phyloP scores from a whole-genome alignment of 345 rosid genomes.

The Diplotaxis tenuifolia region DNA sequence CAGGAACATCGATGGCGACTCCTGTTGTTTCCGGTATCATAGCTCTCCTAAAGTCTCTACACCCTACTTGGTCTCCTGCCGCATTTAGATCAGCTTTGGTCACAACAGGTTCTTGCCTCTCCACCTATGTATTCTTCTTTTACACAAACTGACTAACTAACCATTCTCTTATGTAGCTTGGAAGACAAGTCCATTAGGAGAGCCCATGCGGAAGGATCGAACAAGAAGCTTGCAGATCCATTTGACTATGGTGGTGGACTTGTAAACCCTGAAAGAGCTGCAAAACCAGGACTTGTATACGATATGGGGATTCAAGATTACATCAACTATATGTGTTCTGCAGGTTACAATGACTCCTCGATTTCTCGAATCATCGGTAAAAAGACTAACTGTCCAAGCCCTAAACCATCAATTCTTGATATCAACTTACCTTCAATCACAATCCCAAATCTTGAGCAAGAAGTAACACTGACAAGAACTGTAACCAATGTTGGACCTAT shows the following conservation, averaged over 20 bases:
- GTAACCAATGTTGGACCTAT: slow-evolving; percentile 31
- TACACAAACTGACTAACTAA: slow-evolving; percentile 14
- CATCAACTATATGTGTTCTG: slow-evolving; percentile 49
- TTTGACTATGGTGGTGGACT: slow-evolving; percentile 71
- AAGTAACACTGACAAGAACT: slow-evolving; percentile 27
- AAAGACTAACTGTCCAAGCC: slow-evolving; percentile 20
- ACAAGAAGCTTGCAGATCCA: slow-evolving; percentile 46
- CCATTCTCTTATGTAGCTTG: slow-evolving; percentile 13
- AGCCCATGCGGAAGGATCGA: slow-evolving; percentile 56
- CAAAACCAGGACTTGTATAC: slow-evolving; percentile 55
- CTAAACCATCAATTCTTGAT: slow-evolving; percentile 26
- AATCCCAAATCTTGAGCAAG: slow-evolving; percentile 24
- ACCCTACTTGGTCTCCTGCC: slow-evolving; percentile 48
- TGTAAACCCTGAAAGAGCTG: slow-evolving; percentile 51
- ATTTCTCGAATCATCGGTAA: slow-evolving; percentile 39
- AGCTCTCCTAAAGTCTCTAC: slow-evolving; percentile 37
- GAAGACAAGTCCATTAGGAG: slow-evolving; percentile 39
- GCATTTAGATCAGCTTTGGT: slow-evolving; percentile 46
- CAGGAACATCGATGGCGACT: slow-evolving; percentile 48
- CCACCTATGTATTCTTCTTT: slow-evolving; percentile 22
- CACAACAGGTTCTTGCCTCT: slow-evolving; percentile 43
- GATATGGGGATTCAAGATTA: slow-evolving; percentile 48
- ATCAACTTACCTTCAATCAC: slow-evolving; percentile 48
- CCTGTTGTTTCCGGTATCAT: slow-evolving; percentile 44
- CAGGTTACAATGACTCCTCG: slow-evolving; percentile 42